These are phyloP conservation scores for Talaromyces sp. DNA, from an alignment of 2,329 filamentous ascomycete species.

Conservation along the genomic window DNA sequence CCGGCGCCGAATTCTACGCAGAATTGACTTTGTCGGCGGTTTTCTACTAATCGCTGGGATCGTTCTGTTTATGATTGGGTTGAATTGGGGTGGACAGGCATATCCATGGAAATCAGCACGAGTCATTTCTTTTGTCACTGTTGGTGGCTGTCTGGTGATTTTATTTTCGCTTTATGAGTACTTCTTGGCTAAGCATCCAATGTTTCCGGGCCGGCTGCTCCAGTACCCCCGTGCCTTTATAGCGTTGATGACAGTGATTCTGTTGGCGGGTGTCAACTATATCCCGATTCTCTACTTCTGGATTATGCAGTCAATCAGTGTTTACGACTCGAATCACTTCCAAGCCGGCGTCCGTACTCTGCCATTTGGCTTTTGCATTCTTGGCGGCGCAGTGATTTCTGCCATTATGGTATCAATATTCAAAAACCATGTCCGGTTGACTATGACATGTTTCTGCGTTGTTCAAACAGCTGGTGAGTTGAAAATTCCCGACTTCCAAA, in stretches of 20 bases:
- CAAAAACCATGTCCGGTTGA: background rate
- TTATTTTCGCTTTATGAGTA: background rate
- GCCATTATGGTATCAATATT: background rate
- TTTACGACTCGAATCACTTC: background rate
- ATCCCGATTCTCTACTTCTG: background rate
- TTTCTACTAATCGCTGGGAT: slow-evolving; percentile 22
- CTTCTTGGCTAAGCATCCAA: background rate
- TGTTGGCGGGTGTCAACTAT: background rate
- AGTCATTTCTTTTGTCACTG: background rate
- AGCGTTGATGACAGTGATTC: background rate
- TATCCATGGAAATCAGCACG: slow-evolving; percentile 11
- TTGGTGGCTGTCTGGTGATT: background rate
- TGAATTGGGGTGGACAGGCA: slow-evolving; percentile 21
- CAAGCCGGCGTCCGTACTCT: background rate
- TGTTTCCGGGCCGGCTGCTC: background rate
- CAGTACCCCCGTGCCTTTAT: background rate
- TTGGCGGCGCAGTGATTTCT: background rate
- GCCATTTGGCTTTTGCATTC: background rate
- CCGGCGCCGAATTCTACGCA: background rate
- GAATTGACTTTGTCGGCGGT: slow-evolving; percentile 21
- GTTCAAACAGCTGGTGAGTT: background rate
- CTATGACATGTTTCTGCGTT: background rate
- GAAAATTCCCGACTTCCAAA: background rate
- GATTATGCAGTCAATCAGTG: background rate
- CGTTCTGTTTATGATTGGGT: slow-evolving; percentile 21